Base-by-base conservation (phyloP, 1,284 basidiomycete genomes). In the Volvariella volvacea region DNA sequence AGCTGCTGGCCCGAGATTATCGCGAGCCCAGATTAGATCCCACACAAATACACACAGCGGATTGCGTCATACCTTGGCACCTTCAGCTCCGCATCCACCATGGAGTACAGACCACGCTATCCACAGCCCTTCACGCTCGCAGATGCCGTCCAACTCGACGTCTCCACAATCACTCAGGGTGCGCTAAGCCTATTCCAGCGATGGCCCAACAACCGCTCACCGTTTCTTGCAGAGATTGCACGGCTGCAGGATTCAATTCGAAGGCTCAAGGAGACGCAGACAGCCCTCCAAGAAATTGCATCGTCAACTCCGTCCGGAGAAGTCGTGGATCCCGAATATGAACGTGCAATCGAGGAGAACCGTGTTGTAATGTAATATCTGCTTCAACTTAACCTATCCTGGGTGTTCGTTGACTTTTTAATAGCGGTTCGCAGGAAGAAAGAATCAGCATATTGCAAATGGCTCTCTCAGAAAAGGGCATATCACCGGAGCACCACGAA, bases 121-220 rank as follows among this genome's bases (percentile, higher is more conserved):
- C 47, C 69, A 3, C 88, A 91, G 51, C 88, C 88, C 0, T 91
- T 91, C 63, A 81, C 85, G 3, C 61, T 88, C 19, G 61, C 66
- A 42, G 76, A 91, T 57, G 88, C 84, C 0, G 65, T 76, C 22
- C 64, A 62, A 17, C 68, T 91, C 40, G 85, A 88, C 50, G 74
- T 85, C 2, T 61, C 73, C 16, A 71, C 79, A 8, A 82, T 88
- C 43, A 76, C 76, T 41, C 81, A 86, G 71, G 87, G 87, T 28
- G 12, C 12, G 25, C 25, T 28, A 28, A 28, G 6, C 25, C 25
- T 28, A 28, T 12, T 28, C n/a, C n/a, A 20, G 47, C 46, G 30
- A 12, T 20, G 14, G 28, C 19, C 36, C 41, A 31, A 31, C 9
- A 31, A n/a, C 30, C 30, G 30, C n/a, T 9, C n/a, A 31, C 30